phyloP scores from a whole-genome alignment of 768 basidiomycete genomes.

The Suillus clintonianus region DNA sequence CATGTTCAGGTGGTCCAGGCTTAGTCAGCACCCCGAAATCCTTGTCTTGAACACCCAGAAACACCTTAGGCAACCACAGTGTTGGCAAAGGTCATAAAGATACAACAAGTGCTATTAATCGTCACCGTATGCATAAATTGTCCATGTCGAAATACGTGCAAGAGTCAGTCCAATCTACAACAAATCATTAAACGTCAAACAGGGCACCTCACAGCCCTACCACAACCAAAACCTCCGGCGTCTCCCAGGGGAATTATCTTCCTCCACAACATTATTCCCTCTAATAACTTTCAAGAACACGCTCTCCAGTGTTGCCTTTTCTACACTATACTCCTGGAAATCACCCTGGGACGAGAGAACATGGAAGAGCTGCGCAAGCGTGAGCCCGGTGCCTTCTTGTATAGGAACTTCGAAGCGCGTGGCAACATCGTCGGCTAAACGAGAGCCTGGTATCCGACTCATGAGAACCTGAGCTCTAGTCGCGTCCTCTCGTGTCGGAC shows the following conservation, averaged over 20 bases:
- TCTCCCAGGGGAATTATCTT: constrained; percentile 28
- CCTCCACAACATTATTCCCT: constrained; percentile 58
- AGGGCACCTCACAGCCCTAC: constrained; percentile 5
- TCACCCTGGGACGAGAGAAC: constrained; percentile 51
- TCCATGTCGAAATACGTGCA: not conserved
- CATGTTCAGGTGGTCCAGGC: no score
- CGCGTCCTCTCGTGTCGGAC: constrained; percentile 62
- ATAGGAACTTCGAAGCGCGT: constrained; percentile 77
- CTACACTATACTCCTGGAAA: constrained; percentile 70
- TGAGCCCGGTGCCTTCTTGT: constrained; percentile 26
- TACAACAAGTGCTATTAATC: not conserved
- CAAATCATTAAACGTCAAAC: not conserved
- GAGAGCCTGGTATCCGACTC: constrained; percentile 60
- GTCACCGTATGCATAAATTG: not conserved
- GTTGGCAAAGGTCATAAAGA: not conserved
- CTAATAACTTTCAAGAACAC: constrained; percentile 73
- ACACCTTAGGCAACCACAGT: no score
- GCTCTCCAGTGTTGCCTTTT: constrained; percentile 69
- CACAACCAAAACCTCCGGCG: constrained; percentile 11
- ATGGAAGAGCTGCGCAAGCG: constrained; percentile 62
- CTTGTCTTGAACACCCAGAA: no score
- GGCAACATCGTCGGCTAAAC: constrained; percentile 72
- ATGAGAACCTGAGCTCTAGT: constrained; percentile 59
- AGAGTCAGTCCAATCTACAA: not conserved
- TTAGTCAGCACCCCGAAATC: no score